A percentile compares a stretch with the other conserved stretches of the same genome.
Evolutionary conservation across 331 rosid species (phyloP).

Genomic region (Saraca asoca): DNA sequence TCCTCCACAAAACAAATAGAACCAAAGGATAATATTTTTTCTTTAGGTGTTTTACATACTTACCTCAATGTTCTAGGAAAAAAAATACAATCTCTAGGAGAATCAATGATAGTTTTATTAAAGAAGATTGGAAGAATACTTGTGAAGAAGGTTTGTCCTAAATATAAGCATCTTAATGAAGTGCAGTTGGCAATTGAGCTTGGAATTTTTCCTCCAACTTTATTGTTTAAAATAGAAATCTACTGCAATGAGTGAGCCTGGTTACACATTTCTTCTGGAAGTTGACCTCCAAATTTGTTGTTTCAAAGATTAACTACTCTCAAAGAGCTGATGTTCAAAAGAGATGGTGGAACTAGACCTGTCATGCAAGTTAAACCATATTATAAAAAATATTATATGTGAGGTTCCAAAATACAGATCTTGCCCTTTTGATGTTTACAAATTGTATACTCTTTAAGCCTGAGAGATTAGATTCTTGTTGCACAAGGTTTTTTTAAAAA

Average conservation of each 20-base stretch:
- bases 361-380: neutral
- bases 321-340: constrained; percentile 29
- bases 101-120: neutral
- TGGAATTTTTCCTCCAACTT: constrained; percentile 34
- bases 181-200: constrained; percentile 34
- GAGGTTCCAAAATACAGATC: too few relatives aligned
- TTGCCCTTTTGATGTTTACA: too few relatives aligned
- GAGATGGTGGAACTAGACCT: constrained; percentile 29
- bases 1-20: too few relatives aligned
- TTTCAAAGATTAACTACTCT: constrained; percentile 21
- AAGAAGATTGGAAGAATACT: neutral
- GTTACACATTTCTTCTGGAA: constrained; percentile 30
- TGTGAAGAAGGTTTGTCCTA: constrained; percentile 22
- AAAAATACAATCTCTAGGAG: neutral
- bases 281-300: constrained; percentile 21
- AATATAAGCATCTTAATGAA: neutral
- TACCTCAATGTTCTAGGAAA: too few relatives aligned
- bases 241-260: neutral
- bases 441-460: too few relatives aligned
- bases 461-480: too few relatives aligned
- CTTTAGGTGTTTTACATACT: too few relatives aligned
- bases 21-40: too few relatives aligned
- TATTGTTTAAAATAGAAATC: constrained; percentile 7
- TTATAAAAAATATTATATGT: too few relatives aligned
- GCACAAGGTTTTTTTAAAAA: too few relatives aligned